phyloP scores from a whole-genome alignment of 495 filamentous ascomycete species.

The Haplographium delicatum region DNA sequence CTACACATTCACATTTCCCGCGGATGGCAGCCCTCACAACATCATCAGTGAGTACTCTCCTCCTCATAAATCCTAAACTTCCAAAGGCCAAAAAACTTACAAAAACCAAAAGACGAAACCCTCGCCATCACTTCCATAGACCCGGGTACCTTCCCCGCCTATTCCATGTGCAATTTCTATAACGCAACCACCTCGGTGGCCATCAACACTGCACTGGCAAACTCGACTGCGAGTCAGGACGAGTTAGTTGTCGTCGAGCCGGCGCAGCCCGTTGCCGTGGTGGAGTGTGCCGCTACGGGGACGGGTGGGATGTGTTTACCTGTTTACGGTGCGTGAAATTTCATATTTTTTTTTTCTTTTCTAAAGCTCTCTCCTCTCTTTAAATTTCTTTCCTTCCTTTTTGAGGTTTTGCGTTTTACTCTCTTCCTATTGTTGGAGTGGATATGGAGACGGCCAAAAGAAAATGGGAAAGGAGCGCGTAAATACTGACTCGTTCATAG shows the following conservation, averaged over 20 bases:
- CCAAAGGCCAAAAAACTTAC: not conserved
- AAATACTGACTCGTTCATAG: constrained; percentile 4
- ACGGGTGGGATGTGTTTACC: constrained; percentile 10
- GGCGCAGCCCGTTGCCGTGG: constrained; percentile 8
- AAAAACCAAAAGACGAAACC: constrained; percentile 1
- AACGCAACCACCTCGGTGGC: not conserved
- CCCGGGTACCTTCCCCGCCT: constrained; percentile 5
- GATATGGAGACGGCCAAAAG: not conserved
- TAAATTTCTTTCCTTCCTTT: too few species aligned
- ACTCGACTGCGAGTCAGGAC: too few species aligned
- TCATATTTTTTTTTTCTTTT: too few species aligned
- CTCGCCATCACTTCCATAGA: constrained; percentile 2
- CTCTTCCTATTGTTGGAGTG: not conserved
- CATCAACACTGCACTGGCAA: too few species aligned
- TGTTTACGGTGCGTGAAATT: constrained; percentile 14
- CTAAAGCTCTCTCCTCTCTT: too few species aligned
- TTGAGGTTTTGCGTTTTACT: too few species aligned
- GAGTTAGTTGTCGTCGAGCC: constrained; percentile 14
- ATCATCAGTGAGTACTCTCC: constrained; percentile 3
- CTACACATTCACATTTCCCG: constrained; percentile 7
- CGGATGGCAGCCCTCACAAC: constrained; percentile 15
- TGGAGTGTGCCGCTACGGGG: constrained; percentile 10
- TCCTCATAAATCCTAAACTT: not conserved
- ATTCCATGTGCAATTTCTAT: constrained; percentile 14
- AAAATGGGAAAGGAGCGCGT: not conserved